Evolutionary conservation across 176 grass and related monocot species (phyloP).

Genomic region (Oryza officinalis): DNA sequence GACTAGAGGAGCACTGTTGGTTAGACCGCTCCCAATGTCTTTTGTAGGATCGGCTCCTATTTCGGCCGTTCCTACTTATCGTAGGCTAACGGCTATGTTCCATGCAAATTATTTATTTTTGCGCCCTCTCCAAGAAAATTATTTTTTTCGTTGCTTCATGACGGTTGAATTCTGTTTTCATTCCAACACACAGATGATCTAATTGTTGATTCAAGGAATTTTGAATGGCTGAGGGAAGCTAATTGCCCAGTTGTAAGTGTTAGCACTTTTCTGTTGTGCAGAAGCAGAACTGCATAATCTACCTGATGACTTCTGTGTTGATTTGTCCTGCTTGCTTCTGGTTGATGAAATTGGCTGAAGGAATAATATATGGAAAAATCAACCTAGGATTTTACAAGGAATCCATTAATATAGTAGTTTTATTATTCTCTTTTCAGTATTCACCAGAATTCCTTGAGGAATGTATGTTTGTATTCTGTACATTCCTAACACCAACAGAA

Average conservation of each 20-base stretch:
- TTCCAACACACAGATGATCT: conserved; percentile 75
- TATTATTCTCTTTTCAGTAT: background rate
- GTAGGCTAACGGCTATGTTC: too few species aligned
- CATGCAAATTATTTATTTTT: background rate
- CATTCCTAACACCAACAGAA: background rate
- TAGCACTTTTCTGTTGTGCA: conserved; percentile 14
- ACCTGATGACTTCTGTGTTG: background rate
- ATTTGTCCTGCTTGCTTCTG: background rate
- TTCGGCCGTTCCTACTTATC: too few species aligned
- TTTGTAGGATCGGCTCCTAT: too few species aligned
- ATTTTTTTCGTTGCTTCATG: background rate
- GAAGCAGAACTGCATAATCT: conserved; percentile 20
- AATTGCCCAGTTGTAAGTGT: conserved; percentile 95
- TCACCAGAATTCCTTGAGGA: background rate
- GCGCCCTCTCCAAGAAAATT: background rate
- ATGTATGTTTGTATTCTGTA: background rate
- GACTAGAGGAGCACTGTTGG: too few species aligned
- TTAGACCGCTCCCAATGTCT: too few species aligned
- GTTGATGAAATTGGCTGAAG: background rate
- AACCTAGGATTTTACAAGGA: background rate
- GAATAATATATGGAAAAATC: background rate
- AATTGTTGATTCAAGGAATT: conserved; percentile 93
- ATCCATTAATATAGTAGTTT: background rate
- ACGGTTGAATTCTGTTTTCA: conserved; percentile 12
- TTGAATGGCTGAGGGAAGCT: conserved; percentile 94